Percentiles rank a stretch among this genome's conserved stretches.
phyloP scores from a whole-genome alignment of 768 basidiomycete genomes.

The Lentinula lateritia region DNA sequence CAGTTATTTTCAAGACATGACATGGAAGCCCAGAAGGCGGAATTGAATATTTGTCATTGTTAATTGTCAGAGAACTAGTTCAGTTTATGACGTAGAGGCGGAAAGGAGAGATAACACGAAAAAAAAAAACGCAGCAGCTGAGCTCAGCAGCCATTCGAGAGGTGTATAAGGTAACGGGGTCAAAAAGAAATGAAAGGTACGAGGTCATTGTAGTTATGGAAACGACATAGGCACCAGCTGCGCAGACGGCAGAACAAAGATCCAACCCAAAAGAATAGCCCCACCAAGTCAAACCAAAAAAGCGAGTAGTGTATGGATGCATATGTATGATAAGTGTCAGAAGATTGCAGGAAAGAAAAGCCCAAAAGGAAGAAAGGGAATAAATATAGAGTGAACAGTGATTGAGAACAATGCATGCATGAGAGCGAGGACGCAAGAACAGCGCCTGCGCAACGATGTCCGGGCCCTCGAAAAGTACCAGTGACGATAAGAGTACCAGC shows the following conservation, averaged over 20 bases:
- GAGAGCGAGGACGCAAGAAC: not conserved
- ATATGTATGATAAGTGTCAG: not conserved
- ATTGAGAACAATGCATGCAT: not conserved
- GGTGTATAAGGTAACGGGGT: too few relatives aligned
- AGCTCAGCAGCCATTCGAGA: too few relatives aligned
- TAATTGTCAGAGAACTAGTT: too few relatives aligned
- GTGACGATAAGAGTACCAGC: not conserved
- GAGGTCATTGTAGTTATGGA: not conserved
- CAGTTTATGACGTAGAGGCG: too few relatives aligned
- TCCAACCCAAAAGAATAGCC: too few relatives aligned
- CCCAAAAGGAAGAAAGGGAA: not conserved
- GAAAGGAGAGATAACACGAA: too few relatives aligned
- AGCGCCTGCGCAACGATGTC: not conserved
- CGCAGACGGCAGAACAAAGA: too few relatives aligned
- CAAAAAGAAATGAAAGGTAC: not conserved
- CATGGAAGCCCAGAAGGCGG: too few relatives aligned
- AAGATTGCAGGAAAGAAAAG: not conserved
- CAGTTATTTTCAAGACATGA: too few relatives aligned
- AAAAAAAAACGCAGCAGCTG: too few relatives aligned
- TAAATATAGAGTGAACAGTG: not conserved
- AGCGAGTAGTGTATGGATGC: not conserved
- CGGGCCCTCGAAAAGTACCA: not conserved
- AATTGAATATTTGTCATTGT: too few relatives aligned
- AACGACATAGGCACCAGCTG: not conserved
- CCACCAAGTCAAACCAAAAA: not conserved